Evolutionary conservation across 352 stramenopile genomes (phyloP), one percentile per base, ranked within the genome.

Genomic region (Globisporangium nodosum): DNA sequence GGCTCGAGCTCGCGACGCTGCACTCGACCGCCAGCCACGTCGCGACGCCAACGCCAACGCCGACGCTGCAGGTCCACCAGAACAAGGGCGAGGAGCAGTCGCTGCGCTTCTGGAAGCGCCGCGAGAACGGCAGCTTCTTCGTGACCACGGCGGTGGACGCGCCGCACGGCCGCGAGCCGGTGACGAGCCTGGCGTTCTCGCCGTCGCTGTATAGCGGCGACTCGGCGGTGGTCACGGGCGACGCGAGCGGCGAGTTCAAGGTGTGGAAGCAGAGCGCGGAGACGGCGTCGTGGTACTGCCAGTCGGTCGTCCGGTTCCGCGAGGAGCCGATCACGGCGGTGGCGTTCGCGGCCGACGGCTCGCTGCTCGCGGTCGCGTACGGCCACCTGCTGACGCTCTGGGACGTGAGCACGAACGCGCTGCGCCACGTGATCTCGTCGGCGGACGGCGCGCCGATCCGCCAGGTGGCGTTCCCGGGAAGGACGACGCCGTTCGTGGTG

Each of bases 291-390:
- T 96, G 87, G 87, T 66, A 75, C 52, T 96, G 87, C 63, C 79
- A 86, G 54, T 87, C 81, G 20, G 78, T 92, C 15, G 83, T 90
- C 40, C 75, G 81, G 49, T 95, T 89, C 60, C 84, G 84, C 39
- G 71, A 89, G 16, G 68, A 73, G 39, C 64, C 78, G 11, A 87
- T 96, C 54, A 87, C 78, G 15, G 70, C 77, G 1, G 70, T 88
- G n/a, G 68, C 66, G 15, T 92, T 95, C 55, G 71, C 86, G 3
- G 51, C 66, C 9, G 88, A 96, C 55, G 85, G 81, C 8, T 96
- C 88, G 47, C 64, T 96, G 39, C 65, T 96, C 21, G 88, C 87
- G 1, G 79, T 96, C 49, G 87, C 83, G 3, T 96, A 96, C 58
- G 76, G 72, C 20, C 70, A 80, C 39, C 66, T 94, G 47, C 57